Conservation (phyloP, 805 yeast species). For the Wickerhamiella musiphila region DNA sequence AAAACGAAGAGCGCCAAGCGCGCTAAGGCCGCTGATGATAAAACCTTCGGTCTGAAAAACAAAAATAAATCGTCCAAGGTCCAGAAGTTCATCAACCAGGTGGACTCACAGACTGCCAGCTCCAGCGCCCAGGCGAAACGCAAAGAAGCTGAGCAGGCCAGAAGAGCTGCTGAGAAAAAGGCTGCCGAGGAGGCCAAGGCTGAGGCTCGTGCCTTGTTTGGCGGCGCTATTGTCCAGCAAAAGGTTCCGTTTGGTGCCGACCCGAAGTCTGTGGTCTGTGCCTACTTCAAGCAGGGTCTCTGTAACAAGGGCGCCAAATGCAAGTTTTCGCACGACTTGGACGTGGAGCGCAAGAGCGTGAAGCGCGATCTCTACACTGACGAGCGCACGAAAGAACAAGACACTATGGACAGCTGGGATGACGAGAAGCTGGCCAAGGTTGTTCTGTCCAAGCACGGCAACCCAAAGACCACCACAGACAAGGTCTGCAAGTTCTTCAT, state of each 20-base stretch:
- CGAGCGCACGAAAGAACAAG: constrained; percentile 58
- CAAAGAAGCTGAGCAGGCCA: constrained; percentile 56
- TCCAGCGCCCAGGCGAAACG: constrained; percentile 39
- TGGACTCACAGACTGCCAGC: constrained; percentile 42
- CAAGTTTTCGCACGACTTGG: constrained; percentile 82
- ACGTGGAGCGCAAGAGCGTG: constrained; percentile 68
- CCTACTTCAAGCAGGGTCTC: constrained; percentile 66
- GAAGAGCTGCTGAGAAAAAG: constrained; percentile 61
- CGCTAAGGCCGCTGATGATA: constrained; percentile 53
- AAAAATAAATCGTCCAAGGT: constrained; percentile 89
- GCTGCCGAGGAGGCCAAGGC: constrained; percentile 79
- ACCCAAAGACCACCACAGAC: constrained; percentile 84
- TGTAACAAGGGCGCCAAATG: constrained; percentile 56
- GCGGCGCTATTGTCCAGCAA: constrained; percentile 47
- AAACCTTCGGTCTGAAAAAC: constrained; percentile 89
- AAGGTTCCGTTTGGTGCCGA: constrained; percentile 94
- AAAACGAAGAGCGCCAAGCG: constrained; percentile 42
- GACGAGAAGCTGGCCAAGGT: constrained; percentile 84
- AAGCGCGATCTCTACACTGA: constrained; percentile 90
- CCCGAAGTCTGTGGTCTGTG: constrained; percentile 86
- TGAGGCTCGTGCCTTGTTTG: constrained; percentile 69
- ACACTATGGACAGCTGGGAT: constrained; percentile 94
- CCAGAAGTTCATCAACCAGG: constrained; percentile 52
- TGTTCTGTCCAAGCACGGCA: constrained; percentile 82
- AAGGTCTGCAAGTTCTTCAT: constrained; percentile 86